Evolutionary conservation across 2,329 filamentous ascomycete genomes (phyloP), one percentile per base, ranked within the genome.

Genomic region (Nigrospora osmanthi): DNA sequence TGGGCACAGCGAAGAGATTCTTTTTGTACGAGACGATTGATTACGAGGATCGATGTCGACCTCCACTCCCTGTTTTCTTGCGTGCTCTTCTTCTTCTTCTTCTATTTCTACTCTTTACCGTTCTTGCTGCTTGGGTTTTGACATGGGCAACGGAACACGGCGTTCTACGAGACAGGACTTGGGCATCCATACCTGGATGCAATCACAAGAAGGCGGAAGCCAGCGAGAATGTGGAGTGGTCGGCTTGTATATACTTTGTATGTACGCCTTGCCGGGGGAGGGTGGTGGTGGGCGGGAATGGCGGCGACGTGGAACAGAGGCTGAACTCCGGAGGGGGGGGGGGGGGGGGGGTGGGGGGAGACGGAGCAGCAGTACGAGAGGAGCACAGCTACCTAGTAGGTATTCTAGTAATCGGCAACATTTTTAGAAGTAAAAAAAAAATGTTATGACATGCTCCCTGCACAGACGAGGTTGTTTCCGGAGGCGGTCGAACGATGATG

Each of bases 1-100:
- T 42, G 43, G 43, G 47, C 34, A 40, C 38, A 45, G 46, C 43
- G 43, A 48, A 40, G 42, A 48, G 38, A 45, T 40, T 42, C 10
- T 28, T 28, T 28, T 28, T 46, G 47, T 48, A 48, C 40, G 42
- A 48, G 47, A 48, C 35, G 43, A 48, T 37, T 48, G 47, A 46
- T 19, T 40, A 44, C 42, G 45, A 36, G 35, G 47, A 28, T 48
- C 47, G 23, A 28, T 28, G 23, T 28, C 23, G 23, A 28, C 23
- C 23, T 28, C 23, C 10, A 7, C 9, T 10, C 44, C 31, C 6
- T 30, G 37, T 41, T 33, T 36, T 40, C 38, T 16, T 37, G 35
- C 30, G 15, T 30, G 38, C 31, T 23, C 11, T 16, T 30, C 37
- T 41, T 37, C 14, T 28, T 31, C 35, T 37, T 19, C 2, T 38